These are phyloP conservation scores for Entophlyctis luteolus DNA, from an alignment of 192 early-diverging fungal species.

Conservation along the genomic window DNA sequence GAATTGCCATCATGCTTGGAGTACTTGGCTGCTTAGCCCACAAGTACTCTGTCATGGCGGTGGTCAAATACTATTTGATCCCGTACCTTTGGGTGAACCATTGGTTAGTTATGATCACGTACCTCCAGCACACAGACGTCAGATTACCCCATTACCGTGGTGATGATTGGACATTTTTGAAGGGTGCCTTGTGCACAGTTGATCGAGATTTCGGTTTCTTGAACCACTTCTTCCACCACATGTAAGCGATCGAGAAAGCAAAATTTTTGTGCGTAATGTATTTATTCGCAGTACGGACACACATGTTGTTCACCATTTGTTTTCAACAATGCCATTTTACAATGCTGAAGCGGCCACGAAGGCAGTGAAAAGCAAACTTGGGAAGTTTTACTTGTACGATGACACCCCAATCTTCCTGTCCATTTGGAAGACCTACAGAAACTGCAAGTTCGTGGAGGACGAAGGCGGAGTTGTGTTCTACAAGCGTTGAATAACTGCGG, in stretches of 20 bases:
- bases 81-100: slow-evolving; percentile 92
- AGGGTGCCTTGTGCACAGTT: slow-evolving; percentile 83
- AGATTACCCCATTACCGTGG: slow-evolving; percentile 84
- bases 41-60: slow-evolving; percentile 53
- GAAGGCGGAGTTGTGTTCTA: slow-evolving; percentile 49
- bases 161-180: slow-evolving; percentile 82
- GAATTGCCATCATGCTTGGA: slow-evolving; percentile 54
- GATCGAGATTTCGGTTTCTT: slow-evolving; percentile 89
- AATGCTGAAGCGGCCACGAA: slow-evolving; percentile 81
- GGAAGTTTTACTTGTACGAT: slow-evolving; percentile 76
- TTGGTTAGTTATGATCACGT: slow-evolving; percentile 96
- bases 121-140: slow-evolving; percentile 87
- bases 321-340: slow-evolving; percentile 96
- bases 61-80: slow-evolving; percentile 80
- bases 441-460: slow-evolving; percentile 90
- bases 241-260: slow-evolving; percentile 23
- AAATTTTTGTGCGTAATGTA: neutral
- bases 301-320: slow-evolving; percentile 93
- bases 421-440: slow-evolving; percentile 62
- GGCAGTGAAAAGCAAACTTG: slow-evolving; percentile 74
- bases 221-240: slow-evolving; percentile 69
- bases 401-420: slow-evolving; percentile 64
- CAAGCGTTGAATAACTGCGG: slow-evolving; percentile 1
- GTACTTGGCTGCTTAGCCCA: slow-evolving; percentile 51
- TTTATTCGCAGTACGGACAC: slow-evolving; percentile 78